Conservation (phyloP, 257 asterid genomes). For the Solanum piurae region DNA sequence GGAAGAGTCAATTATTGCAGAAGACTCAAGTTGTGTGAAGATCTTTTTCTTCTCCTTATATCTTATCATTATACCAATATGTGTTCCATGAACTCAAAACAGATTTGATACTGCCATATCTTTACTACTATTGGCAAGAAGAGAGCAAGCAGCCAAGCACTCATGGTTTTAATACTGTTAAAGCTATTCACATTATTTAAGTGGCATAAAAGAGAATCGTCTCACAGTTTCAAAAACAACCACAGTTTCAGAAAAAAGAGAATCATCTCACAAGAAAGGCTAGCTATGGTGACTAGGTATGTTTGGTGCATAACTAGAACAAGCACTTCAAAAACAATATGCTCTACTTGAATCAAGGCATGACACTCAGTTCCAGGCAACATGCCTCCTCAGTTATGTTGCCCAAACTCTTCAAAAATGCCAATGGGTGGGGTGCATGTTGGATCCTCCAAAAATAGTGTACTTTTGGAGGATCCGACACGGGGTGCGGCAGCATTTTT, state of each 20-base stretch:
- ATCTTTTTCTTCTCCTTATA: not conserved
- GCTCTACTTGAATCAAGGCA: not conserved
- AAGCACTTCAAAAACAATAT: not conserved
- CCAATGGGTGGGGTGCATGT: not conserved
- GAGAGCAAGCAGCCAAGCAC: not conserved
- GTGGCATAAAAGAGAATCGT: not conserved
- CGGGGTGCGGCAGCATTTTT: not conserved
- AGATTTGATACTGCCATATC: not conserved
- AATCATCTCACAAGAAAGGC: not conserved
- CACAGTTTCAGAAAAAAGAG: not conserved
- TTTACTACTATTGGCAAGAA: not conserved
- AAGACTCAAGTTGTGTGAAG: not conserved
- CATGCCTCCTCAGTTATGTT: not conserved
- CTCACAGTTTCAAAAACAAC: not conserved
- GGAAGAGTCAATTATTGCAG: not conserved
- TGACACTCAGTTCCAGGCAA: not conserved
- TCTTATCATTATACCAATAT: not conserved
- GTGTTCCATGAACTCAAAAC: not conserved
- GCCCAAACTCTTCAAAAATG: not conserved
- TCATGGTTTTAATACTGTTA: not conserved
- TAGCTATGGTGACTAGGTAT: not conserved
- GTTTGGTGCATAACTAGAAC: not conserved
- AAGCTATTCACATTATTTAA: not conserved
- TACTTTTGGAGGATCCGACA: not conserved
- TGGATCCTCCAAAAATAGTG: not conserved